Base-by-base conservation (phyloP, 2,329 filamentous ascomycete species). In the Talaromyces albobiverticillius region DNA sequence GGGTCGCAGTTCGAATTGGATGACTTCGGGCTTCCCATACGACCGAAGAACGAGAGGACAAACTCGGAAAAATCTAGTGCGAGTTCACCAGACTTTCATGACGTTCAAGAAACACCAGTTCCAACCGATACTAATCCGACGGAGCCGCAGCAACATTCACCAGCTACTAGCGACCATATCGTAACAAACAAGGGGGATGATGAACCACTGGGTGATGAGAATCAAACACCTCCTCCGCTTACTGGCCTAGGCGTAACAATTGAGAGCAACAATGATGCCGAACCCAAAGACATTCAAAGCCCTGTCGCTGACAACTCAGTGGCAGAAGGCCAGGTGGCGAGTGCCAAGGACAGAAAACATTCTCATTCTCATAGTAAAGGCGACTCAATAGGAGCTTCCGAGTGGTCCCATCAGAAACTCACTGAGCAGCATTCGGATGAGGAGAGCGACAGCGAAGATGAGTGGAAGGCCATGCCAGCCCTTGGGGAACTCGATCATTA, bases 401-500 rank as follows among this genome's bases (percentile, higher is more conserved):
- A 95, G 71, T 97, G 89, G 79, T 97, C 94, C 1, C 93, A 99
- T 68, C 91, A 96, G 71, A 84, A 87, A 60, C 74, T 91, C 46
- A 81, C 85, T 9, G 75, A 80, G 14, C 78, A 83, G 14, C 58
- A 64, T 14, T 55, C 63, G 9, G 58, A 78, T 40, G 67, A 75
- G 11, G 75, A 81, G 43, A 72, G 81, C 2, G 76, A 82, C 10
- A 84, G 84, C 5, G 88, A 88, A n/a, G 85, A 76, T 1, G 84
- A 80, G 49, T 99, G 94, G 94, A 90, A 96, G 74, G 82, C 84
- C 2, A 99, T 99, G 94, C 94, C 93, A 1, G 85, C 94, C 1
- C 90, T 92, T 65, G 94, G 92, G 7, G 87, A 88, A 34, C 95
- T 94, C 68, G 93, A 97, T 71, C 88, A 96, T 61, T 99, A 97